Conservation (phyloP, 2,329 filamentous ascomycete genomes). For the Ascochyta clinopodiicola region DNA sequence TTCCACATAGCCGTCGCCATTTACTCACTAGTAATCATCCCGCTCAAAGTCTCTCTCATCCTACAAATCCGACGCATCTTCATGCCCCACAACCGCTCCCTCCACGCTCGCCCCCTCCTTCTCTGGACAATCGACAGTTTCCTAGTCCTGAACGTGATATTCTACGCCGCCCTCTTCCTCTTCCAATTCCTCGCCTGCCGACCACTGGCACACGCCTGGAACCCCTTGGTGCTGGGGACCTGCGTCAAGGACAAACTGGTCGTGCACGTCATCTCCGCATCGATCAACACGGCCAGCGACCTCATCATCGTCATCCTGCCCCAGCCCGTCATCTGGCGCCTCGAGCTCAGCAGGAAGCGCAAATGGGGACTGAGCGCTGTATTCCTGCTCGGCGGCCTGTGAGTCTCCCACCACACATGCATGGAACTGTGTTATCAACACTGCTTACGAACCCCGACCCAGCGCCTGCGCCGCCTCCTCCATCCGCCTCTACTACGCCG, state of each 20-base stretch:
- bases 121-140: constrained; percentile 18
- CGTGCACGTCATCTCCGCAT: constrained; percentile 24
- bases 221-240: constrained; percentile 18
- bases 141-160: constrained; percentile 22
- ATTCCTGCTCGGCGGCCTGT: constrained; percentile 22
- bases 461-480: constrained; percentile 20
- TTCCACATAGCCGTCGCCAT: constrained; percentile 21
- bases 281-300: constrained; percentile 29
- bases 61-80: constrained; percentile 29
- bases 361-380: constrained; percentile 22
- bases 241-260: constrained; percentile 19
- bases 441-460: not conserved
- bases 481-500: constrained; percentile 20
- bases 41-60: constrained; percentile 28
- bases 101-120: not conserved
- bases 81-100: constrained; percentile 7
- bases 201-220: constrained; percentile 24
- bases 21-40: constrained; percentile 19
- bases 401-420: not conserved
- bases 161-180: constrained; percentile 25
- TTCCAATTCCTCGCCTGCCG: constrained; percentile 26
- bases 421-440: no score
- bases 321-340: constrained; percentile 24
- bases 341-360: constrained; percentile 16
- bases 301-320: constrained; percentile 26